Evolutionary conservation across 108 stramenopile species (phyloP).

Genomic region (Thalassiosira profunda): DNA sequence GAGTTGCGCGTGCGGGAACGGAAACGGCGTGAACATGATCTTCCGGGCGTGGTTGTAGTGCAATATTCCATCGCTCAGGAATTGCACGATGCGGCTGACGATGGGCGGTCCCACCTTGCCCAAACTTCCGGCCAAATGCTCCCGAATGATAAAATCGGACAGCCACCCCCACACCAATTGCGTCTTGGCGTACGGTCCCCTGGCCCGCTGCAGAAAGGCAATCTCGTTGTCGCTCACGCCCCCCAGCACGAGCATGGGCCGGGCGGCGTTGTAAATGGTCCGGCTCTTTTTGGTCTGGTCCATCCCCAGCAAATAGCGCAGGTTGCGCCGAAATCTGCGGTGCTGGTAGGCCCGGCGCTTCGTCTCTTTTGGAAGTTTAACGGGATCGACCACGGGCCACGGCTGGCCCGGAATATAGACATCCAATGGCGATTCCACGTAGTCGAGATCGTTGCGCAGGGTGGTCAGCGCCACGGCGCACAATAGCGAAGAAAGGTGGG

Average conservation of each 20-base stretch:
- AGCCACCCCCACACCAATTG: constrained; percentile 78
- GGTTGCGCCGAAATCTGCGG: neutral
- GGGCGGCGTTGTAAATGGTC: constrained; percentile 61
- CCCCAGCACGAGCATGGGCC: constrained; percentile 78
- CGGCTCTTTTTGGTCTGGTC: constrained; percentile 53
- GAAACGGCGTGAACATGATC: constrained; percentile 80
- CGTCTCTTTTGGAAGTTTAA: constrained; percentile 46
- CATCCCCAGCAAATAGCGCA: constrained; percentile 52
- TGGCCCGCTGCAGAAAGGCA: constrained; percentile 62
- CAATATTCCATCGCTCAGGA: constrained; percentile 79
- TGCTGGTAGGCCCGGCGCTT: constrained; percentile 18
- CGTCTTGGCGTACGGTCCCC: constrained; percentile 76
- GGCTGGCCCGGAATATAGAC: constrained; percentile 55
- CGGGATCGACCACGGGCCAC: constrained; percentile 76
- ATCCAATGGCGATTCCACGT: constrained; percentile 60
- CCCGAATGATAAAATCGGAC: constrained; percentile 74
- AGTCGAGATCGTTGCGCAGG: constrained; percentile 78
- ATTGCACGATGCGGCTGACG: constrained; percentile 70
- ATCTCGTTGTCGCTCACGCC: constrained; percentile 80
- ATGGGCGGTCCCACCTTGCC: constrained; percentile 77
- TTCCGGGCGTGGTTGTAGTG: constrained; percentile 81
- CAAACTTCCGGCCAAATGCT: constrained; percentile 69
- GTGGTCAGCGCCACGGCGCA: constrained; percentile 74
- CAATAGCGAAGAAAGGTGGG: constrained; percentile 69
- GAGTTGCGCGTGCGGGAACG: constrained; percentile 80